Evolutionary conservation across 139 green algal genomes (phyloP), one percentile per base, ranked within the genome.

Genomic region (Micractinium conductrix): DNA sequence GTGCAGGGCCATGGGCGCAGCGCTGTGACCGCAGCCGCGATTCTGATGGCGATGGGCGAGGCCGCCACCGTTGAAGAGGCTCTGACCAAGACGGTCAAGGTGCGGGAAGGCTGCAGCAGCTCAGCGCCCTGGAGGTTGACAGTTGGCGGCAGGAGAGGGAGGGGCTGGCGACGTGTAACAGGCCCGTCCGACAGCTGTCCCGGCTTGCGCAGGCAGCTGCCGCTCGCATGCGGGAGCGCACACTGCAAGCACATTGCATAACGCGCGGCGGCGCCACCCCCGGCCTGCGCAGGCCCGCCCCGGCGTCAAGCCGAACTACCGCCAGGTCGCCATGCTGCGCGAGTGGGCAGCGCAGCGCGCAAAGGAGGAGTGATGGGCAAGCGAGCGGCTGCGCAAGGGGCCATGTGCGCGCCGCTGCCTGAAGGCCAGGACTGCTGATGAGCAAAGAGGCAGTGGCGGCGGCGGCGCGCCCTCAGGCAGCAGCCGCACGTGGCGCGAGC

Each of bases 241-340:
- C 26, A 10, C 62, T 19, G 30, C n/a, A 10, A 40, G 35, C 62
- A 10, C 62, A 12, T 70, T n/a, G n/a, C n/a, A n/a, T n/a, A n/a
- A n/a, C n/a, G n/a, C n/a, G n/a, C n/a, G n/a, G n/a, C n/a, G 17
- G 3, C 9, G 28, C 17, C 10, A 24, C 62, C 28, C 62, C 19
- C n/a, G 21, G 62, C 26, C 26, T 26, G 28, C 44, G n/a, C 44
- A 65, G 73, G 73, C 45, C 0, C 73, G 73, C 43, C 73, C 73
- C 6, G 73, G 73, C 17, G 73, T 79, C n/a, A 79, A 79, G 73
- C 73, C 73, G n/a, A 79, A 79, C 73, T 63, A 44, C 73, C 73
- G 73, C 4, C 73, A 79, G 73, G 48, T 44, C 33, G 22, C 33
- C 38, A 30, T 50, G 69, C 69, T 72, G 65, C 33, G 35, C n/a